phyloP scores from a whole-genome alignment of 176 grass and related monocot genomes.

The Hyparrhenia diplandra region DNA sequence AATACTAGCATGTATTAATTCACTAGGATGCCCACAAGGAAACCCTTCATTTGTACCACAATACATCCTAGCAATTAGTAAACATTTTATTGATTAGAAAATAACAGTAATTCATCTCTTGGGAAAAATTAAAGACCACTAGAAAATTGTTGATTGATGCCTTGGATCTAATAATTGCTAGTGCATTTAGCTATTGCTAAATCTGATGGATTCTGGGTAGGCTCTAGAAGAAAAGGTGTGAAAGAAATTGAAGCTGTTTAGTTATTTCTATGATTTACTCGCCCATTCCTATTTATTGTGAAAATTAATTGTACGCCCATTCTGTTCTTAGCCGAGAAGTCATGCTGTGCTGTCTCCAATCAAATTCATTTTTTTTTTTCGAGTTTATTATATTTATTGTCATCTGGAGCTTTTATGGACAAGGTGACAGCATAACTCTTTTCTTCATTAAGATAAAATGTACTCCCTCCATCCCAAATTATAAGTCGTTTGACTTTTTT shows the following conservation, averaged over 20 bases:
- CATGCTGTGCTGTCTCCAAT: neutral
- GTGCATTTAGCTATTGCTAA: neutral
- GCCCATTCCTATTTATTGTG: slow-evolving; percentile 17
- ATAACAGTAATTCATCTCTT: neutral
- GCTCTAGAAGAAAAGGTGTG: neutral
- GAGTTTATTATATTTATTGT: neutral
- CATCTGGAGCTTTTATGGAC: neutral
- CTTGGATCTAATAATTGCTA: neutral
- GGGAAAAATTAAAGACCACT: neutral
- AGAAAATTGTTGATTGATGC: neutral
- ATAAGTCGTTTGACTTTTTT: too few species aligned
- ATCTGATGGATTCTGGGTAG: neutral
- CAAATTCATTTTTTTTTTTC: neutral
- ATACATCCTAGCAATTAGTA: neutral
- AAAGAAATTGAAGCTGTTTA: neutral
- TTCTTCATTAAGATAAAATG: neutral
- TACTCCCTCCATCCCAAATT: too few species aligned
- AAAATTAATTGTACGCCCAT: neutral
- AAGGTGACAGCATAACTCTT: neutral
- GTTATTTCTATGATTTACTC: slow-evolving; percentile 18
- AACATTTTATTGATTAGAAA: neutral
- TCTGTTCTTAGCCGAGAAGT: neutral
- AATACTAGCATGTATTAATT: neutral
- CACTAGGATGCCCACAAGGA: neutral
- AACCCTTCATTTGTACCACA: neutral